Evolutionary conservation across 805 yeast genomes (phyloP).

Genomic region (Komagataella kurtzmanii): DNA sequence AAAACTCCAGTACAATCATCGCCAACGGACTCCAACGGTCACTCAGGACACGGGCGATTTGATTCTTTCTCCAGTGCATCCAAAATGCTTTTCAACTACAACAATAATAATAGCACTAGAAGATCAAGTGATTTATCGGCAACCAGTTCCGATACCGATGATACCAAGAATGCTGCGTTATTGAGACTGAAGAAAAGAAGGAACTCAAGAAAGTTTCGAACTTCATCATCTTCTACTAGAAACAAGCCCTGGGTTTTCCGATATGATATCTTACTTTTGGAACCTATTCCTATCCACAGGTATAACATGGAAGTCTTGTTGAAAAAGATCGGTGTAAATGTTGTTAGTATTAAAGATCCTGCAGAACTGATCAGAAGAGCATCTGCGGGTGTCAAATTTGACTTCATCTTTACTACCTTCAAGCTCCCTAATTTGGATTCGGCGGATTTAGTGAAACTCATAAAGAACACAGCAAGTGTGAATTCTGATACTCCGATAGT

Average conservation of each 20-base stretch:
- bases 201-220: conserved; percentile 24
- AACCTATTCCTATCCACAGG: conserved; percentile 74
- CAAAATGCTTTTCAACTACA: neutral
- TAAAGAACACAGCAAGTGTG: conserved; percentile 63
- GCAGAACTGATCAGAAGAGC: conserved; percentile 75
- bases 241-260: conserved; percentile 9
- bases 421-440: conserved; percentile 56
- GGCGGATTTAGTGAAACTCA: conserved; percentile 63
- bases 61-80: neutral
- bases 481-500: conserved; percentile 69
- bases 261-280: conserved; percentile 64
- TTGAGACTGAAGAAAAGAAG: conserved; percentile 40
- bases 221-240: conserved; percentile 12
- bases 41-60: neutral
- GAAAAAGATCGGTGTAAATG: conserved; percentile 65
- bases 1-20: neutral
- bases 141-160: conserved; percentile 57
- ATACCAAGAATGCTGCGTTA: conserved; percentile 32
- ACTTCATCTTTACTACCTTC: conserved; percentile 66
- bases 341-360: conserved; percentile 63
- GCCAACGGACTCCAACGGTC: neutral
- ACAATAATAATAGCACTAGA: conserved; percentile 1
- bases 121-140: conserved; percentile 24
- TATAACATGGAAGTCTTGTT: conserved; percentile 51
- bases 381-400: conserved; percentile 75